A percentile compares a stretch with the other conserved stretches of the same genome.
phyloP scores from a whole-genome alignment of 345 rosid species.

The Mercurialis annua region DNA sequence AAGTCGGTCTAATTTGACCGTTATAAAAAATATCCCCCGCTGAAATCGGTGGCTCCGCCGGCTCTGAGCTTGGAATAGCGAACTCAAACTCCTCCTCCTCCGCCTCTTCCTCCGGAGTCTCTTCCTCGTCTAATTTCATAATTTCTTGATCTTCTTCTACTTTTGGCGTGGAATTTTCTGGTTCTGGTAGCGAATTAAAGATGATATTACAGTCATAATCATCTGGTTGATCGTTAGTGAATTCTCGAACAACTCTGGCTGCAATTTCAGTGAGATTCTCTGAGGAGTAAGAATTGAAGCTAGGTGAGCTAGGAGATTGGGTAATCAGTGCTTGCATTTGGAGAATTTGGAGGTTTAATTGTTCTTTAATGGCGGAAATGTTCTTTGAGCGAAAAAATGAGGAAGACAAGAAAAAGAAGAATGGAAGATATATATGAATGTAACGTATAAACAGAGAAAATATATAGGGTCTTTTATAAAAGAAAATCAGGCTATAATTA shows the following conservation, averaged over 20 bases:
- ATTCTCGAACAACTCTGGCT: conserved; percentile 32
- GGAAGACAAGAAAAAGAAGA: too few species aligned
- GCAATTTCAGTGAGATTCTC: conserved; percentile 36
- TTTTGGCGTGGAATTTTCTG: too few species aligned
- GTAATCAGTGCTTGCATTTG: conserved; percentile 10
- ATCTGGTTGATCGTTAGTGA: conserved; percentile 3
- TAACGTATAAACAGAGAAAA: too few species aligned
- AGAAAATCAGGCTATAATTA: neutral
- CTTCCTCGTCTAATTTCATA: neutral
- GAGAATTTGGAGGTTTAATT: too few species aligned
- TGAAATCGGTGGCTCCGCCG: conserved; percentile 20
- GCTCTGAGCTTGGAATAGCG: conserved; percentile 21
- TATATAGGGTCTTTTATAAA: conserved; percentile 1
- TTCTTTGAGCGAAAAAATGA: neutral
- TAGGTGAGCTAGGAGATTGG: conserved; percentile 28
- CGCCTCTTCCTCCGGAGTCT: neutral
- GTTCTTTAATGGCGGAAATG: neutral
- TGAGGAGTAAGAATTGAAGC: conserved; percentile 35
- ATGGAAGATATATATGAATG: too few species aligned
- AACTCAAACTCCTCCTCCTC: conserved; percentile 38
- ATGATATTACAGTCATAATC: neutral
- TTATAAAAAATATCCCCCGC: conserved; percentile 42
- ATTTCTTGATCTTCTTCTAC: neutral
- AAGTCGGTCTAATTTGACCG: conserved; percentile 52
- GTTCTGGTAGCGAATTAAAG: neutral